A percentile compares a stretch with the other conserved stretches of the same genome.
These are phyloP conservation scores for Mariannaea sp. DNA, from an alignment of 2,329 filamentous ascomycete species.

Conservation along the genomic window DNA sequence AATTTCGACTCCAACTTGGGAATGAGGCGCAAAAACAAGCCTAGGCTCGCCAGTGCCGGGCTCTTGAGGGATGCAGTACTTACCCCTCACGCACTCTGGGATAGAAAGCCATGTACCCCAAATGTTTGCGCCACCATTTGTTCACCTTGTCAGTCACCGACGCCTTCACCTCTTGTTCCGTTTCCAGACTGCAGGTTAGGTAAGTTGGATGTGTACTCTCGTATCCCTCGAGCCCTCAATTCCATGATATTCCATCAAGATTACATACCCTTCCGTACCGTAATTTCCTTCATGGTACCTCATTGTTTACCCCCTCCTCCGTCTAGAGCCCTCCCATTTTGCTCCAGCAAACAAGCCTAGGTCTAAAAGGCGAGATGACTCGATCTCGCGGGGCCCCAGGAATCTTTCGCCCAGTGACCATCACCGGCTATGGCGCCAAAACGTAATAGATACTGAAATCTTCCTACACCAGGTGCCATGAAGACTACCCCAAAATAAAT, in stretches of 20 bases:
- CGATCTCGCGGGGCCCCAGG: conserved; percentile 35
- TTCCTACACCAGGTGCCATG: conserved; percentile 15
- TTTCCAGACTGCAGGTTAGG: too few relatives aligned
- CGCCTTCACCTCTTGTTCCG: conserved; percentile 21
- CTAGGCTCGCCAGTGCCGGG: too few relatives aligned
- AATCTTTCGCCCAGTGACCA: conserved; percentile 18
- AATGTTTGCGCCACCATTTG: not conserved
- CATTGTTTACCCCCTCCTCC: conserved; percentile 13
- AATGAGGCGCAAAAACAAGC: not conserved
- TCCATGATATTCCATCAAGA: too few relatives aligned
- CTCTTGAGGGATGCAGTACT: too few relatives aligned
- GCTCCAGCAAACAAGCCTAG: conserved; percentile 31
- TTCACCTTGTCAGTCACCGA: conserved; percentile 20
- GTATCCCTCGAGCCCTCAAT: too few relatives aligned
- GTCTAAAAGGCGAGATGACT: conserved; percentile 7
- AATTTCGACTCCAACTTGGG: conserved; percentile 16
- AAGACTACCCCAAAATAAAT: conserved; percentile 3
- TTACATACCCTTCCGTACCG: too few relatives aligned
- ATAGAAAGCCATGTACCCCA: conserved; percentile 1
- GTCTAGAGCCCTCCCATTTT: conserved; percentile 16
- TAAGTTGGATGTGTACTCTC: too few relatives aligned
- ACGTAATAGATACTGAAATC: conserved; percentile 36
- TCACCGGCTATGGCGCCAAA: conserved; percentile 19
- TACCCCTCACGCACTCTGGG: conserved; percentile 4
- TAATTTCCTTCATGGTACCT: conserved; percentile 21